These are phyloP conservation scores for Apiosordaria backusii DNA, from an alignment of 495 filamentous ascomycete genomes.

Conservation along the genomic window DNA sequence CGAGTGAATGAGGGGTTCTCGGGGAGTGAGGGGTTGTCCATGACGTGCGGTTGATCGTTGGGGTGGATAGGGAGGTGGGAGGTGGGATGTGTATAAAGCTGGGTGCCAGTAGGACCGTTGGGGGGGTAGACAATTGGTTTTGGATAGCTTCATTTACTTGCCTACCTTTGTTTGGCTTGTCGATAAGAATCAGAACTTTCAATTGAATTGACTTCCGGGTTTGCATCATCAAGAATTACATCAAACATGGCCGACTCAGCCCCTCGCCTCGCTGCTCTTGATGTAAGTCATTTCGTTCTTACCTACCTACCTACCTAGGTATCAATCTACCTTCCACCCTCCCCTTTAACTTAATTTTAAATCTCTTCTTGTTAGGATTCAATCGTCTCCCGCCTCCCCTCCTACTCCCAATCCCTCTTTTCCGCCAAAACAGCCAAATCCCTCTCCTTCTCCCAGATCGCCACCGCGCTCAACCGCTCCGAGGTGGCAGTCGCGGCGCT, in stretches of 20 bases:
- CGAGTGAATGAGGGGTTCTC: conserved; percentile 1
- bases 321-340: background rate
- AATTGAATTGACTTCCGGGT: too few species aligned
- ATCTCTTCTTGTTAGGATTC: conserved; percentile 33
- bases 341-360: background rate
- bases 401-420: conserved; percentile 74
- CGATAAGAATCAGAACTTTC: too few species aligned
- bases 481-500: conserved; percentile 90
- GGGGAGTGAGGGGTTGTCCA: background rate
- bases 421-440: conserved; percentile 70
- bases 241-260: conserved; percentile 25
- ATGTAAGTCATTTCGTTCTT: conserved; percentile 23
- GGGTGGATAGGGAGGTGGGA: background rate
- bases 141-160: background rate
- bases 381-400: conserved; percentile 54
- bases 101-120: too few species aligned
- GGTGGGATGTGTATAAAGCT: background rate
- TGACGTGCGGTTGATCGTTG: background rate
- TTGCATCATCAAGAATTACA: too few species aligned
- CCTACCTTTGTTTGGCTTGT: background rate
- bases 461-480: conserved; percentile 67
- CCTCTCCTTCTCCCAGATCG: conserved; percentile 81
- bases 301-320: background rate
- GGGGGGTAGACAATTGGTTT: background rate
- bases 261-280: conserved; percentile 32